Base-by-base conservation (phyloP, 768 basidiomycete species). In the Kwoniella dejecticola region DNA sequence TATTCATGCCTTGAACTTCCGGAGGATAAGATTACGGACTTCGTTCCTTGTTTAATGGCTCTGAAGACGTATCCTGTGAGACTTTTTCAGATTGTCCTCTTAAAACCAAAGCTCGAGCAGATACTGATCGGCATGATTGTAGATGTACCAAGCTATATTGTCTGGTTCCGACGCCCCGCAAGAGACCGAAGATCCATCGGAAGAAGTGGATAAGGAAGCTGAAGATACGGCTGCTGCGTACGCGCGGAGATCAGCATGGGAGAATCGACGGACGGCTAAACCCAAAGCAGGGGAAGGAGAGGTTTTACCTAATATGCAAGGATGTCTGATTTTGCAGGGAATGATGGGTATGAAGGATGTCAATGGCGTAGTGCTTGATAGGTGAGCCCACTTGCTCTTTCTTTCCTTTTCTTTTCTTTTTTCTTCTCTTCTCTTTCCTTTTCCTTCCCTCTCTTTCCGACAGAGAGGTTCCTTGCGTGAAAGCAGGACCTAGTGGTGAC, bases 291-390 rank as follows among this genome's bases (percentile, higher is more conserved):
- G 61, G 15, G 62, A 67, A 69, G 55, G 80, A 57, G 80, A 81
- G 1, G 72, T 85, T 41, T 87, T 87, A 71, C 86, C 88, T 6
- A 89, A 85, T 68, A 84, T 88, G 12, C 91, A 92, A 75, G 95
- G 95, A 1, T 89, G 90, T 2, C 78, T 97, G 17, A 79, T 99
- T 12, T 79, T 97, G 1, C 93, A 98, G 77, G 86, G 89, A 2
- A 80, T 97, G 60, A 83, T 97, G 24, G 84, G 83, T 29, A 82
- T 96, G 23, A 78, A 84, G 0, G 86, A 88, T 1, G 84, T 88
- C 67, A 88, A 89, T 70, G 82, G 84, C 47, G 79, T 85, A 23
- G 85, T 93, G 3, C 79, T 88, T 23, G 83, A 88, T 29, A 89
- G 88, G 92, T 90, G 62, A 60, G 81, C 54, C 29, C 8, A 38